phyloP scores from a whole-genome alignment of 192 early-diverging fungal genomes.

The Backusella tuberculispora region DNA sequence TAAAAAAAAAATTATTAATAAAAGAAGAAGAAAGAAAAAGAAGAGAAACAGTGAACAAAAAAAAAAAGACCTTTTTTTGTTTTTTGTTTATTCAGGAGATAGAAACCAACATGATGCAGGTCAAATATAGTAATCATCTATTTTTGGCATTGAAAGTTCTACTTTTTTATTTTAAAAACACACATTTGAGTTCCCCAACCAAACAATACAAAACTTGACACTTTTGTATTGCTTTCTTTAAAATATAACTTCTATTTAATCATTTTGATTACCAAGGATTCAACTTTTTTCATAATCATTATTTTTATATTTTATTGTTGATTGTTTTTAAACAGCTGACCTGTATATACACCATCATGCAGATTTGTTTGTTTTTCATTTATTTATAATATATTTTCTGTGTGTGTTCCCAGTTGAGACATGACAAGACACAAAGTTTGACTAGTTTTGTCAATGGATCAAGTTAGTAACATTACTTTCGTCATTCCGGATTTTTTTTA shows the following conservation, averaged over 20 bases:
- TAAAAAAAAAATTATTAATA: neutral
- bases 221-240: slow-evolving; percentile 10
- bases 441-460: neutral
- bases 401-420: neutral
- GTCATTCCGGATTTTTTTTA: neutral
- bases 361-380: neutral
- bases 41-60: slow-evolving; percentile 5
- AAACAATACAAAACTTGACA: neutral
- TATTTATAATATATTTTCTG: neutral
- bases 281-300: neutral
- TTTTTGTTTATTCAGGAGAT: neutral
- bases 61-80: neutral
- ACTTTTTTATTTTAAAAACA: neutral
- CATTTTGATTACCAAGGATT: slow-evolving; percentile 11
- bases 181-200: neutral
- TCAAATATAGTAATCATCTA: neutral
- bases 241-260: neutral
- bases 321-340: slow-evolving; percentile 5
- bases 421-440: neutral
- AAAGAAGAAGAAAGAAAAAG: neutral
- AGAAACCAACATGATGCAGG: slow-evolving; percentile 4
- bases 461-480: neutral
- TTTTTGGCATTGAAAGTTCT: slow-evolving; percentile 1
- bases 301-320: neutral
- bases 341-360: neutral